A percentile compares a stretch with the other conserved stretches of the same genome.
Conservation (phyloP, 2,329 filamentous ascomycete species). For the Penicillium fuscoglaucum region DNA sequence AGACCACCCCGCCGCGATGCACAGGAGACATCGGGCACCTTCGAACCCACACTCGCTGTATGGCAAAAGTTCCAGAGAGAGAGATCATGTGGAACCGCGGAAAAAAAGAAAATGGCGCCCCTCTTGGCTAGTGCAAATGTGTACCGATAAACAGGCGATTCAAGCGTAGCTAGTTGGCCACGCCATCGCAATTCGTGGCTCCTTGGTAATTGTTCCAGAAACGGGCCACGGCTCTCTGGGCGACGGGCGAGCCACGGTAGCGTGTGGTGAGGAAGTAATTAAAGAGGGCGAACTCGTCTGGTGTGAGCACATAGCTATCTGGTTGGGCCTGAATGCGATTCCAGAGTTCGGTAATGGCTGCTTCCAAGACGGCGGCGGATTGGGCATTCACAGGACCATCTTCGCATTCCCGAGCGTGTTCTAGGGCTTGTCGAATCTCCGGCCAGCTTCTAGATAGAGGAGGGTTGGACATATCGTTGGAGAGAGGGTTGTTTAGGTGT, state of each 20-base stretch:
- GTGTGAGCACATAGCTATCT: conserved; percentile 68
- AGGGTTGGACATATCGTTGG: conserved; percentile 33
- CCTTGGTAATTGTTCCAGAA: conserved; percentile 54
- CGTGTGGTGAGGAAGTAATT: conserved; percentile 72
- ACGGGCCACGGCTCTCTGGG: conserved; percentile 55
- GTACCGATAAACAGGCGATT: neutral
- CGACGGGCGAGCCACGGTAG: conserved; percentile 56
- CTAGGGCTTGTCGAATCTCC: conserved; percentile 66
- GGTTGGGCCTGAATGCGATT: conserved; percentile 64
- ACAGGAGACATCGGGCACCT: neutral
- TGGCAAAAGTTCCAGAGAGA: neutral
- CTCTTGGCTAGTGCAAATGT: neutral
- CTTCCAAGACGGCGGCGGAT: conserved; percentile 66
- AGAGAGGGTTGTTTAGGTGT: neutral
- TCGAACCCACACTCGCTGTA: neutral
- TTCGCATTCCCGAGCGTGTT: conserved; percentile 72
- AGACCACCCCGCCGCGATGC: neutral
- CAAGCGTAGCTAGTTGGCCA: conserved; percentile 23
- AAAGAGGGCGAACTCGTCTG: conserved; percentile 81
- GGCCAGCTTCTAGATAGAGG: conserved; percentile 32
- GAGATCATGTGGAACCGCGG: neutral
- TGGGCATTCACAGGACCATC: conserved; percentile 64
- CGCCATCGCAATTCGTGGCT: conserved; percentile 25
- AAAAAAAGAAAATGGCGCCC: neutral
- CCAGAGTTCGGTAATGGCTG: conserved; percentile 66